Evolutionary conservation across 306 rosid species (phyloP), one percentile per base, ranked within the genome.

Genomic region (Trichosanthes truncata): DNA sequence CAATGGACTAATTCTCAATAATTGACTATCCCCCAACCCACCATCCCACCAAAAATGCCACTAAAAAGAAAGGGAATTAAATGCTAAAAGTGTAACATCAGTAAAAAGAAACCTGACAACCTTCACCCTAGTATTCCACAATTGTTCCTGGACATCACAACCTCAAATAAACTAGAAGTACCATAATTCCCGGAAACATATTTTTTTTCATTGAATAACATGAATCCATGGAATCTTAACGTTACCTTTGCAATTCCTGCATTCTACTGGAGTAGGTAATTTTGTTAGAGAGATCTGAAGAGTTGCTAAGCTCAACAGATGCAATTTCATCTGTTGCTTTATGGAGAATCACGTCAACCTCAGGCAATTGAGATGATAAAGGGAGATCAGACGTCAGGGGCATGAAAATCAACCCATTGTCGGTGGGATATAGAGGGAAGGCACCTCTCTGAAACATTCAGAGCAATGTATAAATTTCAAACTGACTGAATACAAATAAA

Each of bases 301-400:
- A 72, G 33, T 79, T 77, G 53, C 75, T 74, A 71, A 87, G 85
- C 74, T 91, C 86, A 82, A 95, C 69, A 3, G 90, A 89, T 80
- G 89, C n/a, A 80, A 92, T 95, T 84, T 92, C 94, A 62, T 95
- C 98, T 4, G 96, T 92, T 68, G 97, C 95, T 88, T 95, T 95
- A 81, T 92, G 98, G 69, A 95, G 97, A 66, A 95, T 76, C 29
- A 90, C 29, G 82, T 95, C 97, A 84, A 90, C 88, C 69, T 95
- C 90, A 79, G 86, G 85, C 60, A 95, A 80, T 69, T 95, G 98
- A 81, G 92, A 86, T 66, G 87, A 33, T 79, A 95, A 85, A 65
- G 98, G 89, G 9, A 92, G 84, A 82, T 89, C 93, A 71, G 89
- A 84, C 1, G 83, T 72, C 81, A 95, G 89, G 89, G 93, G 97